These are phyloP conservation scores for Sarocladiaceae sp. DNA, from an alignment of 2,329 filamentous ascomycete genomes.

Conservation along the genomic window DNA sequence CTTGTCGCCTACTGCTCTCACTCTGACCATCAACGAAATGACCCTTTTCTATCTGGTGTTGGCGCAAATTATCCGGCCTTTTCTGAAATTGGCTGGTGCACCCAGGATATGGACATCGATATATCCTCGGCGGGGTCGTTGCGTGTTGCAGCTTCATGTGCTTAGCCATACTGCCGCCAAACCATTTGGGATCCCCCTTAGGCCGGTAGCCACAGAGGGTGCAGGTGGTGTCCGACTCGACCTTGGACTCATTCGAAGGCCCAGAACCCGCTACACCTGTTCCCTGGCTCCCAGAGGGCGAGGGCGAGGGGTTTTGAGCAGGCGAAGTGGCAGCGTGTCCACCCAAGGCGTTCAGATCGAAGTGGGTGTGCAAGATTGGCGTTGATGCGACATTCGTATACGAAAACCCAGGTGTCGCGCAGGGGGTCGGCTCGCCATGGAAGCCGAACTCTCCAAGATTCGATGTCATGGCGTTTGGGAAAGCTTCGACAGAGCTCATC, in stretches of 20 bases:
- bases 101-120: conserved; percentile 45
- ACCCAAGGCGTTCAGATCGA: not conserved
- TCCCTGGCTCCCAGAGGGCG: not conserved
- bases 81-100: conserved; percentile 51
- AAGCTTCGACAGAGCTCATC: not conserved
- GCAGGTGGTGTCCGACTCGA: conserved; percentile 40
- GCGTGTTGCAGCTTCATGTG: conserved; percentile 51
- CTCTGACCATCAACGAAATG: conserved; percentile 44
- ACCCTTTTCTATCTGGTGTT: conserved; percentile 50
- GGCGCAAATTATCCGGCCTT: conserved; percentile 47
- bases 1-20: conserved; percentile 28
- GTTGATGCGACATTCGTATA: not conserved
- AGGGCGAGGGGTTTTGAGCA: conserved; percentile 8
- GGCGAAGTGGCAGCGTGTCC: not conserved
- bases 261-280: not conserved
- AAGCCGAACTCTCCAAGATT: not conserved
- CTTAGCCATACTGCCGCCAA: conserved; percentile 52
- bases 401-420: not conserved
- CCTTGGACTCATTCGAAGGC: conserved; percentile 19
- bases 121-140: conserved; percentile 41
- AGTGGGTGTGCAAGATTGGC: not conserved
- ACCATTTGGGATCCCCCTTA: conserved; percentile 52
- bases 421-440: not conserved
- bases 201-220: conserved; percentile 49
- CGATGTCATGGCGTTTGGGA: not conserved